A percentile compares a stretch with the other conserved stretches of the same genome.
Evolutionary conservation across 2,329 filamentous ascomycete genomes (phyloP).

Genomic region (Exophiala bonariae): DNA sequence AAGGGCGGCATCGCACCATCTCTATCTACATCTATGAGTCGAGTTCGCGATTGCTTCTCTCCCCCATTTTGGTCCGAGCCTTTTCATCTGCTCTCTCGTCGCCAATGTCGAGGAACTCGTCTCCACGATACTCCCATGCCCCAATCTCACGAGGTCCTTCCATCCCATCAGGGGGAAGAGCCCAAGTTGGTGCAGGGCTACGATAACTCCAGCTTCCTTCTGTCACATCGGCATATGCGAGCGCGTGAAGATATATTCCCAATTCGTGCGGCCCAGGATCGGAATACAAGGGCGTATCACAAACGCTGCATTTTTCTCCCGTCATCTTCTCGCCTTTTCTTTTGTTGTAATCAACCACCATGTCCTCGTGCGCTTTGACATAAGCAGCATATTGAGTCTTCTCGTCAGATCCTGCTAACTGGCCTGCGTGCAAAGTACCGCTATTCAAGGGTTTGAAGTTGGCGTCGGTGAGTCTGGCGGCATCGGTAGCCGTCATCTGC

Average conservation of each 20-base stretch:
- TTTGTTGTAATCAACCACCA: slow-evolving; percentile 87
- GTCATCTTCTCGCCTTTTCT: slow-evolving; percentile 92
- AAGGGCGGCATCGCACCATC: no score
- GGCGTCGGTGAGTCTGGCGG: slow-evolving; percentile 12
- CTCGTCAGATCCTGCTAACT: slow-evolving; percentile 10
- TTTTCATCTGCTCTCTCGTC: slow-evolving; percentile 33
- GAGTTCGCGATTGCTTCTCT: slow-evolving; percentile 22
- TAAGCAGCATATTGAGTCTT: slow-evolving; percentile 23
- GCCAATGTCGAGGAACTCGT: slow-evolving; percentile 37
- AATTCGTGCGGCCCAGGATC: slow-evolving; percentile 90
- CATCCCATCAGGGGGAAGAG: slow-evolving; percentile 71
- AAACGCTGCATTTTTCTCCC: slow-evolving; percentile 76
- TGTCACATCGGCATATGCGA: slow-evolving; percentile 80
- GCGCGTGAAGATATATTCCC: slow-evolving; percentile 89
- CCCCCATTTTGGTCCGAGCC: slow-evolving; percentile 22
- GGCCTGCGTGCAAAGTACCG: slow-evolving; percentile 35
- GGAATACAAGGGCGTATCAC: slow-evolving; percentile 85
- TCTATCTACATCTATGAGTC: no score
- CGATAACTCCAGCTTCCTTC: slow-evolving; percentile 79
- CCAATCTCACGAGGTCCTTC: slow-evolving; percentile 70
- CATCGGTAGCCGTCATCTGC: slow-evolving; percentile 27
- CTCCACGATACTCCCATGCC: slow-evolving; percentile 39
- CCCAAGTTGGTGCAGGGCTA: slow-evolving; percentile 83
- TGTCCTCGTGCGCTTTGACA: slow-evolving; percentile 62
- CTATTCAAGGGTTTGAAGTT: slow-evolving; percentile 20